These are phyloP conservation scores for Verticillium tricorpus DNA, from an alignment of 2,329 filamentous ascomycete species.

Conservation along the genomic window DNA sequence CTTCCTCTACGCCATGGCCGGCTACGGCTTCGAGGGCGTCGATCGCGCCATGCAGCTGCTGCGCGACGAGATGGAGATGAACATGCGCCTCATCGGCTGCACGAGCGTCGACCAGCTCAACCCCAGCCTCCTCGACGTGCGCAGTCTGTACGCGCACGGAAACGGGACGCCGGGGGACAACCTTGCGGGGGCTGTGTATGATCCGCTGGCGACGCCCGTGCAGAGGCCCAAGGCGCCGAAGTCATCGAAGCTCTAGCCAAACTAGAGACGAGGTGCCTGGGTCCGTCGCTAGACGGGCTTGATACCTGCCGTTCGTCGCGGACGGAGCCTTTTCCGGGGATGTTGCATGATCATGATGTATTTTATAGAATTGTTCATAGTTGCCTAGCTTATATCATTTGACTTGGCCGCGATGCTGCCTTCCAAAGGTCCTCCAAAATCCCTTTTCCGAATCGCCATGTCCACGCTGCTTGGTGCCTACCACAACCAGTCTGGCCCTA, in stretches of 20 bases:
- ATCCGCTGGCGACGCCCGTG: conserved; percentile 45
- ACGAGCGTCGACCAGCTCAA: conserved; percentile 71
- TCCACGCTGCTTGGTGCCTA: too few relatives aligned
- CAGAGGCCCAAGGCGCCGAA: conserved; percentile 38
- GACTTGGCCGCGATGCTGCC: too few relatives aligned
- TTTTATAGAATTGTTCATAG: neutral
- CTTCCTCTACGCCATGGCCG: conserved; percentile 93
- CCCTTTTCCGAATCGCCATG: too few relatives aligned
- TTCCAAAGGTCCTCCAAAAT: too few relatives aligned
- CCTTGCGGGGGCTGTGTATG: conserved; percentile 46
- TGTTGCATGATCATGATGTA: neutral
- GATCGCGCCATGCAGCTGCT: conserved; percentile 88
- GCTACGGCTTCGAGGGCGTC: conserved; percentile 83
- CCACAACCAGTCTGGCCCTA: too few relatives aligned
- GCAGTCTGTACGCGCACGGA: conserved; percentile 57
- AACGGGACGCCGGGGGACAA: conserved; percentile 44
- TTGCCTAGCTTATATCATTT: conserved; percentile 16
- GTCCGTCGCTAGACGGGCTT: too few relatives aligned
- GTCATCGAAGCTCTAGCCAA: conserved; percentile 40
- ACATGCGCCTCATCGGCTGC: conserved; percentile 90
- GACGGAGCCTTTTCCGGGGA: too few relatives aligned
- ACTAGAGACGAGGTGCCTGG: neutral
- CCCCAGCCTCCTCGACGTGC: conserved; percentile 73
- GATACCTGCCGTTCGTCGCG: too few relatives aligned
- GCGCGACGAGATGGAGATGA: conserved; percentile 98